Percentiles rank a stretch among this genome's conserved stretches.
These are phyloP conservation scores for Mallotus japonicus DNA, from an alignment of 441 rosid species.

Conservation along the genomic window DNA sequence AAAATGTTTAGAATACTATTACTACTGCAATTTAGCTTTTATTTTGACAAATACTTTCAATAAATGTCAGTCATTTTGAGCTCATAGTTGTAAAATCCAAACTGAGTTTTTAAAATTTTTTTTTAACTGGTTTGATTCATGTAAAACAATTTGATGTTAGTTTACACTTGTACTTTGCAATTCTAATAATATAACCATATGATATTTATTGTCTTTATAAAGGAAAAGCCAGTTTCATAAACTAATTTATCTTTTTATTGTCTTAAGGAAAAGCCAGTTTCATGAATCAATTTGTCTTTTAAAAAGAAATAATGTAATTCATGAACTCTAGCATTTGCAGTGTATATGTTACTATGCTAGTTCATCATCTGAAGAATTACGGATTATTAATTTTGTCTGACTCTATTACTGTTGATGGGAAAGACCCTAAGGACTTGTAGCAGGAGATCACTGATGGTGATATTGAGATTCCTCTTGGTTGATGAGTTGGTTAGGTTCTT, in stretches of 20 bases:
- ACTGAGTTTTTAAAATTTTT: not conserved
- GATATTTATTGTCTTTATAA: not conserved
- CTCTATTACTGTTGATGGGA: constrained; percentile 78
- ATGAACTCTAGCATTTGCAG: too few relatives aligned
- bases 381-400: too few relatives aligned
- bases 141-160: not conserved
- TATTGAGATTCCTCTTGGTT: constrained; percentile 54
- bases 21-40: not conserved
- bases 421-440: constrained; percentile 72
- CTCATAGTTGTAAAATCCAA: not conserved
- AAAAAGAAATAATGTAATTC: too few relatives aligned
- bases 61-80: not conserved
- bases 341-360: too few relatives aligned
- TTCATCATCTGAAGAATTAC: too few relatives aligned
- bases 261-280: too few relatives aligned
- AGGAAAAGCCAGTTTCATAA: too few relatives aligned
- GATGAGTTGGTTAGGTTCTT: not conserved
- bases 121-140: not conserved
- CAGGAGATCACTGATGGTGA: constrained; percentile 72
- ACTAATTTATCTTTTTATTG: too few relatives aligned
- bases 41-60: not conserved
- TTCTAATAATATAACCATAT: not conserved
- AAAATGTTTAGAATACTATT: not conserved
- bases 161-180: not conserved
- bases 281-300: too few relatives aligned